These are phyloP conservation scores for Micromonas pusilla DNA, from an alignment of 139 green algal genomes.

Conservation along the genomic window DNA sequence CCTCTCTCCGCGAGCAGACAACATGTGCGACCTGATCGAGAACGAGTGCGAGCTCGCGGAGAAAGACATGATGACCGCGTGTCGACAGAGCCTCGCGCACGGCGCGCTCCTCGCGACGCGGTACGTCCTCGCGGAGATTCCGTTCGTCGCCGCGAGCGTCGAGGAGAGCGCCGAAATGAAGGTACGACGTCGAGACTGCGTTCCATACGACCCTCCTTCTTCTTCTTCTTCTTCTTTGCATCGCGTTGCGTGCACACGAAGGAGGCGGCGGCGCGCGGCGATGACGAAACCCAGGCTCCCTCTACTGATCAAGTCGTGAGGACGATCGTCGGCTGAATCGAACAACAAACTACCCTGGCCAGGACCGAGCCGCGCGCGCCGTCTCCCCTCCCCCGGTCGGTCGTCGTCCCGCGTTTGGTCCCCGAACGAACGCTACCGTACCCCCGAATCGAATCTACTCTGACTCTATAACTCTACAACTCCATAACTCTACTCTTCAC, in stretches of 20 bases:
- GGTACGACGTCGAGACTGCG: neutral
- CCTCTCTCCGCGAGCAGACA: neutral
- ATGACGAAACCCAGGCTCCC: slow-evolving; percentile 23
- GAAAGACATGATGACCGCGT: neutral
- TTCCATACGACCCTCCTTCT: too few species aligned
- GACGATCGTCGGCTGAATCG: slow-evolving; percentile 24
- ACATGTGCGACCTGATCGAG: slow-evolving; percentile 14
- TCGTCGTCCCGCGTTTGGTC: too few species aligned
- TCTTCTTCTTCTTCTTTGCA: too few species aligned
- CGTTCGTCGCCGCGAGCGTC: neutral
- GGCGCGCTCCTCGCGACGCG: neutral
- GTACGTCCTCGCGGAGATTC: neutral
- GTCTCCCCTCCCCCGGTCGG: neutral
- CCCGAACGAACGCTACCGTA: too few species aligned
- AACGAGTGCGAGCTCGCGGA: neutral
- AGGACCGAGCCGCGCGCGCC: slow-evolving; percentile 7
- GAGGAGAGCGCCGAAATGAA: neutral
- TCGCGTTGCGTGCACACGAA: neutral
- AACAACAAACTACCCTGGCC: slow-evolving; percentile 27
- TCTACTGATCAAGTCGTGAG: slow-evolving; percentile 17
- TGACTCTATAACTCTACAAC: too few species aligned
- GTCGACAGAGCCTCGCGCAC: slow-evolving; percentile 6
- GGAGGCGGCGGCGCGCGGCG: too few species aligned
- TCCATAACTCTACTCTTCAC: too few species aligned
- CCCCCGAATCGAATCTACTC: neutral